These are phyloP conservation scores for Saprolegnia diclina DNA, from an alignment of 352 stramenopile genomes.

Conservation along the genomic window DNA sequence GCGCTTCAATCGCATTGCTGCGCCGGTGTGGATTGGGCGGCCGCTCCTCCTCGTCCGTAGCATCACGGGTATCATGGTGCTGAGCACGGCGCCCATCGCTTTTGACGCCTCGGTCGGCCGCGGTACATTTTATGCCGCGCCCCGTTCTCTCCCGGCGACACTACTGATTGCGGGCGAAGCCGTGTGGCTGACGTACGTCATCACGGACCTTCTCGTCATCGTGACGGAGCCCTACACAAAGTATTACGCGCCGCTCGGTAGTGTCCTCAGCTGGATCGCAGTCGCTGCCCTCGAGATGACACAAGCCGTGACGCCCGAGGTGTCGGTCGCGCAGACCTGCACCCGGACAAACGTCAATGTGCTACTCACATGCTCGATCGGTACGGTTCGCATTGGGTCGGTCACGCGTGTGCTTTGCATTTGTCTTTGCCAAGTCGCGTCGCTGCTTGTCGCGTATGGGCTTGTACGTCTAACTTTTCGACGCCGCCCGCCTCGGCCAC, in stretches of 20 bases:
- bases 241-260: not conserved
- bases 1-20: slow-evolving; percentile 14
- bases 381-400: not conserved
- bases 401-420: not conserved
- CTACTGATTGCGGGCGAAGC: not conserved
- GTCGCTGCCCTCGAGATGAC: not conserved
- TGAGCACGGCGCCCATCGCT: not conserved
- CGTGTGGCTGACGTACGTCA: slow-evolving; percentile 9
- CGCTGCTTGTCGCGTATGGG: not conserved
- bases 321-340: not conserved
- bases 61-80: not conserved
- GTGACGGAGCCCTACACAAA: not conserved
- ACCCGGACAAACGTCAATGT: not conserved
- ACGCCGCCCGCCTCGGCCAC: not conserved
- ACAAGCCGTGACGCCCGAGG: not conserved
- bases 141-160: not conserved
- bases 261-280: not conserved
- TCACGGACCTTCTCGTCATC: slow-evolving; percentile 4
- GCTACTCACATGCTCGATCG: not conserved
- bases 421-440: not conserved
- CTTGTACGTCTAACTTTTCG: not conserved
- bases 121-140: not conserved
- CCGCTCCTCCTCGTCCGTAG: slow-evolving; percentile 4
- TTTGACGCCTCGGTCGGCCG: not conserved
- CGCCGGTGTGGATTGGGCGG: slow-evolving; percentile 13